These are phyloP conservation scores for Sphaerulina populicola DNA, from an alignment of 2,329 filamentous ascomycete species.

Conservation along the genomic window DNA sequence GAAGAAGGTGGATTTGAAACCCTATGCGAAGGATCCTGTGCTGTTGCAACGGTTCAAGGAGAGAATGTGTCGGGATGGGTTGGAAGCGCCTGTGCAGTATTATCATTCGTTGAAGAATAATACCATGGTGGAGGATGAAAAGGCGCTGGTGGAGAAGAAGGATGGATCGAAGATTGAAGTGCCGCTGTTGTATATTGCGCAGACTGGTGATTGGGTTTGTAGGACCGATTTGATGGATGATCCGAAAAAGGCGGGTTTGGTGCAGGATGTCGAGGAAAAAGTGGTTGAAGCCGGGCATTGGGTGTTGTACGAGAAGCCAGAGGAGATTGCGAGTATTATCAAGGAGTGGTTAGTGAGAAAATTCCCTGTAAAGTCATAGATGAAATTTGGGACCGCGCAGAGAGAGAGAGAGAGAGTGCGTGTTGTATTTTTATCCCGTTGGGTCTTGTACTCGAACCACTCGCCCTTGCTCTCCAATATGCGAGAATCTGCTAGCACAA, in stretches of 20 bases:
- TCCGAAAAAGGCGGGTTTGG: conserved; percentile 20
- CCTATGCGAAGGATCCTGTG: conserved; percentile 31
- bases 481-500: no score
- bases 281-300: conserved; percentile 24
- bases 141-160: conserved; percentile 20
- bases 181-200: conserved; percentile 30
- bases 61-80: conserved; percentile 29
- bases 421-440: no score
- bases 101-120: conserved; percentile 31
- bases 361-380: conserved; percentile 28
- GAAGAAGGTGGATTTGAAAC: conserved; percentile 24
- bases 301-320: conserved; percentile 26
- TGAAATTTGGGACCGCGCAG: background rate
- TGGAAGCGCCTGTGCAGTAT: conserved; percentile 34
- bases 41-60: conserved; percentile 31
- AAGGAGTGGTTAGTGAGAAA: conserved; percentile 25
- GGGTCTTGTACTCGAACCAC: no score
- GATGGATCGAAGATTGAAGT: conserved; percentile 27
- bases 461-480: no score
- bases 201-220: conserved; percentile 27
- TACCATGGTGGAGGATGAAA: conserved; percentile 27
- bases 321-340: conserved; percentile 22
- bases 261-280: conserved; percentile 20
- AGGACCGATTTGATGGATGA: conserved; percentile 21
- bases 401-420: no score